Evolutionary conservation across 2,329 filamentous ascomycete genomes (phyloP).

Genomic region (Dactylellina drechsleri): DNA sequence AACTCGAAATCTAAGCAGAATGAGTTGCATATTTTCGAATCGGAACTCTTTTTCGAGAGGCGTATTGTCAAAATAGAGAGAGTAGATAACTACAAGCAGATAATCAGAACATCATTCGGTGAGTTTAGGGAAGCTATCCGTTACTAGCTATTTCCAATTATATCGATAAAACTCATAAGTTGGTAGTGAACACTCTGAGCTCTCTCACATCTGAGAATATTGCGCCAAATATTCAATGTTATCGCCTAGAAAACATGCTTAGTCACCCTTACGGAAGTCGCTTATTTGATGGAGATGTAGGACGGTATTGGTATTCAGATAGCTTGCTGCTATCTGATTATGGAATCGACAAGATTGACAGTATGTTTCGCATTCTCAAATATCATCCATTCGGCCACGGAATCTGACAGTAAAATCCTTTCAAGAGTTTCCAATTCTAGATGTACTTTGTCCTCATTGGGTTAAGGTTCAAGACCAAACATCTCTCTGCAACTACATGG

Average conservation of each 20-base stretch:
- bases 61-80: constrained; percentile 26
- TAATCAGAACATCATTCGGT: constrained; percentile 26
- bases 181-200: constrained; percentile 26
- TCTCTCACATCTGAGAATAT: constrained; percentile 15
- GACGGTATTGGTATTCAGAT: neutral
- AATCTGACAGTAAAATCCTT: neutral
- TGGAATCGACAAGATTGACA: constrained; percentile 15
- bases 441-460: constrained; percentile 28
- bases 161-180: neutral
- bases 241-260: constrained; percentile 25
- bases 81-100: constrained; percentile 10
- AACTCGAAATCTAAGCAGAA: neutral
- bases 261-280: constrained; percentile 32
- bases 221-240: constrained; percentile 5
- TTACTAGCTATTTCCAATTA: neutral
- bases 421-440: constrained; percentile 23
- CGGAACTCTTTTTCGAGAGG: constrained; percentile 25
- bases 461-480: constrained; percentile 2
- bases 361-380: neutral
- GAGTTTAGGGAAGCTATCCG: neutral
- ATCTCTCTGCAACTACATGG: constrained; percentile 23
- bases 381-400: neutral
- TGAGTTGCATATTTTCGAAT: constrained; percentile 31
- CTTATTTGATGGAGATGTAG: constrained; percentile 31
- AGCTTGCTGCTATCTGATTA: constrained; percentile 19